A percentile compares a stretch with the other conserved stretches of the same genome.
Evolutionary conservation across 2,329 filamentous ascomycete species (phyloP).

Genomic region (Beauveria sp.): DNA sequence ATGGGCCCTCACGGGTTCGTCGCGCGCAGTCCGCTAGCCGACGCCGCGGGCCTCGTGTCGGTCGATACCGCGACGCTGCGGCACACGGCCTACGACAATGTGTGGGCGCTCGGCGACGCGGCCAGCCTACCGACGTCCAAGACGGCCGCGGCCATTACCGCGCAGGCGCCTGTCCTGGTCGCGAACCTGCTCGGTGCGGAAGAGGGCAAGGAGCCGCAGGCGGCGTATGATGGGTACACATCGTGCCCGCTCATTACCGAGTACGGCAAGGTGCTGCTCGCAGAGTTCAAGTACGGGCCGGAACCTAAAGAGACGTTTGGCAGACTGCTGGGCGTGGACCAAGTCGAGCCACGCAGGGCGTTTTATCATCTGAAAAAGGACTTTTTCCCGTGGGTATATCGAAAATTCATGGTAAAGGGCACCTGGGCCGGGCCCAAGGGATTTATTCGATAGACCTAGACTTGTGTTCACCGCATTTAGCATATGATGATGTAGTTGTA

Average conservation of each 20-base stretch:
- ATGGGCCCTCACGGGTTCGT: conserved; percentile 50
- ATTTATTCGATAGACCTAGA: conserved; percentile 18
- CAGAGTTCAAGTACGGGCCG: conserved; percentile 59
- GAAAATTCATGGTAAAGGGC: conserved; percentile 51
- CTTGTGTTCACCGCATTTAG: no score
- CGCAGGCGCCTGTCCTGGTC: conserved; percentile 43
- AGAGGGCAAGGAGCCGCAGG: conserved; percentile 35
- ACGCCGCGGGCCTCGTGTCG: conserved; percentile 51
- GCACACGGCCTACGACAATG: conserved; percentile 46
- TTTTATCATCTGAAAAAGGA: conserved; percentile 60
- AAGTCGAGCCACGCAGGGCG: conserved; percentile 43
- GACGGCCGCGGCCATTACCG: conserved; percentile 45
- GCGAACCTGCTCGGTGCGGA: conserved; percentile 37
- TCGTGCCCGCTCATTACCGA: conserved; percentile 47
- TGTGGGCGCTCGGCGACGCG: conserved; percentile 53
- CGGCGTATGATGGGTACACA: conserved; percentile 46
- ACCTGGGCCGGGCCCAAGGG: conserved; percentile 55
- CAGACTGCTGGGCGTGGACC: conserved; percentile 45
- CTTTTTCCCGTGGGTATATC: conserved; percentile 62
- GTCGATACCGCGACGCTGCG: conserved; percentile 45
- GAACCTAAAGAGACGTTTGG: conserved; percentile 56
- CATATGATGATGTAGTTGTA: no score
- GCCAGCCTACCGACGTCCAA: conserved; percentile 51
- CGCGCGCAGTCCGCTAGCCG: conserved; percentile 44
- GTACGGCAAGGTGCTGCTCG: conserved; percentile 55